phyloP scores from a whole-genome alignment of 495 filamentous ascomycete species.

The Elasticomyces elasticus region DNA sequence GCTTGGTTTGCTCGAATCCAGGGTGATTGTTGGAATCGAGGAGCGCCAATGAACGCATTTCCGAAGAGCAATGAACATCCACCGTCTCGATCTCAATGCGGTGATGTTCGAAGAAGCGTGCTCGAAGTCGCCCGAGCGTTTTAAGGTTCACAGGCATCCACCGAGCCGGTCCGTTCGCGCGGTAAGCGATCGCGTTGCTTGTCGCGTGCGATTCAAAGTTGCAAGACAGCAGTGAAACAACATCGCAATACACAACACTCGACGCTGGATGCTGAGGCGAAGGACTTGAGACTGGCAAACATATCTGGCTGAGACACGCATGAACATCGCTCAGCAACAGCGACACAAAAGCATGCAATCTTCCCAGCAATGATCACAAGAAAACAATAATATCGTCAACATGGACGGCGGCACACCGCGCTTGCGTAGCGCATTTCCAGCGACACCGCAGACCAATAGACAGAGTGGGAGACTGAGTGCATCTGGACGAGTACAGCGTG shows the following conservation, averaged over 20 bases:
- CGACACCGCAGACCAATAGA: slow-evolving; percentile 46
- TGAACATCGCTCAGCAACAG: not conserved
- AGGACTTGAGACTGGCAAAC: not conserved
- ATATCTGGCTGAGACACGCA: not conserved
- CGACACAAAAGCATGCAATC: not conserved
- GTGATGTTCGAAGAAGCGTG: no score
- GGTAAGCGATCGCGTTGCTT: no score
- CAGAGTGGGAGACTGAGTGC: slow-evolving; percentile 29
- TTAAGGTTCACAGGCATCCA: no score
- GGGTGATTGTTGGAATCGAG: no score
- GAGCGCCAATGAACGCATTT: no score
- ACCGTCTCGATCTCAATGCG: no score
- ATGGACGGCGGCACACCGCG: slow-evolving; percentile 69
- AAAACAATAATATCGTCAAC: slow-evolving; percentile 36
- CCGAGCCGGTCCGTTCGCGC: no score
- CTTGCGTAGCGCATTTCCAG: slow-evolving; percentile 60
- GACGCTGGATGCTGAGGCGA: not conserved
- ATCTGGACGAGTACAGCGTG: slow-evolving; percentile 26
- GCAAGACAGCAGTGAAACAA: no score
- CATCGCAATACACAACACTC: not conserved
- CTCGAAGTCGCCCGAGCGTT: no score
- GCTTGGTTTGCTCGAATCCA: no score
- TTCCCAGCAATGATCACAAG: slow-evolving; percentile 1
- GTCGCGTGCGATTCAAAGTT: no score
- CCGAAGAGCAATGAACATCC: no score